A percentile compares a stretch with the other conserved stretches of the same genome.
Conservation (phyloP, 495 filamentous ascomycete species). For the Penicillium dipodomyicola region DNA sequence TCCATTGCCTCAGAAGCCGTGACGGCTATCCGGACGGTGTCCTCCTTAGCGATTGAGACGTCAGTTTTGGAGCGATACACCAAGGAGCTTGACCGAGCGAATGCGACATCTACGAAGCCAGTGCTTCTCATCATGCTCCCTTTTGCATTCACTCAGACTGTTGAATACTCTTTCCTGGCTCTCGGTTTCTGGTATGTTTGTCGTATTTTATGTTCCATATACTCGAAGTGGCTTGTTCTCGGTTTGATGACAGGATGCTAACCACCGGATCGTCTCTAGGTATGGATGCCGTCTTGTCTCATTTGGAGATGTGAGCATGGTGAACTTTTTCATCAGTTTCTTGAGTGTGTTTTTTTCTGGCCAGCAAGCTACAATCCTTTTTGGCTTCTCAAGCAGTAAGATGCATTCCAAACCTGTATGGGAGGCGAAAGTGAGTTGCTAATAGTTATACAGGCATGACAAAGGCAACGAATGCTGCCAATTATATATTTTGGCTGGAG, state of each 20-base stretch:
- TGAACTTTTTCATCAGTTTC: conserved; percentile 53
- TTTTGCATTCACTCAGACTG: conserved; percentile 27
- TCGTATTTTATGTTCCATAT: background rate
- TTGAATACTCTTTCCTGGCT: conserved; percentile 49
- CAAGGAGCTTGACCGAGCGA: conserved; percentile 21
- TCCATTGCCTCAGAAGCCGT: conserved; percentile 55
- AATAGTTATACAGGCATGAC: conserved; percentile 34
- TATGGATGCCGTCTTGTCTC: conserved; percentile 31
- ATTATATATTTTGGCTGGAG: conserved; percentile 49
- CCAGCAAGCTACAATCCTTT: conserved; percentile 47
- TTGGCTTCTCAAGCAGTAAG: conserved; percentile 31
- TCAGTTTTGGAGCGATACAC: conserved; percentile 50
- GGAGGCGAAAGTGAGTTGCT: background rate
- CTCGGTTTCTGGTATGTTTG: conserved; percentile 52
- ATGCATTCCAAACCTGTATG: background rate
- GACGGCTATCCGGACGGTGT: conserved; percentile 54
- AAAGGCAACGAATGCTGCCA: conserved; percentile 40
- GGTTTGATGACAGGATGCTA: background rate
- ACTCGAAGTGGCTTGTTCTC: conserved; percentile 8
- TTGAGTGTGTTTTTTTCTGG: conserved; percentile 54
- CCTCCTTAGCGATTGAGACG: conserved; percentile 52
- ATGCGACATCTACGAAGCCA: background rate
- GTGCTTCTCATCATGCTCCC: conserved; percentile 15
- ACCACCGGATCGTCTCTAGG: conserved; percentile 15
- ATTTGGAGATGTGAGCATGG: conserved; percentile 41